Evolutionary conservation across 2,329 filamentous ascomycete genomes (phyloP), one percentile per base, ranked within the genome.

Genomic region (Didymella pinodella): DNA sequence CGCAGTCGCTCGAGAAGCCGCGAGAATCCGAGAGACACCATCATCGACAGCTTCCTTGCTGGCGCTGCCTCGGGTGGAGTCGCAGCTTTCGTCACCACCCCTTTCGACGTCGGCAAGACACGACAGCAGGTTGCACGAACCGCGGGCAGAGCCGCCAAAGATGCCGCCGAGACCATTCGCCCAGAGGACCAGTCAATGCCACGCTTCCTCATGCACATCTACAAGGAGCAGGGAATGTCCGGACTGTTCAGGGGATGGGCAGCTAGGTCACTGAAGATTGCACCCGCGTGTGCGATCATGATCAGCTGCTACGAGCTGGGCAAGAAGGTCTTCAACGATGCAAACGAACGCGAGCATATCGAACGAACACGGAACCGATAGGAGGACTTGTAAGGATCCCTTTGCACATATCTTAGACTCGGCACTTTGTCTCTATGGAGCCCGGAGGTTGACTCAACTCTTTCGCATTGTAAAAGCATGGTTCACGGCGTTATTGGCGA

Each of bases 271-370:
- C 82, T 98, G 61, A 98, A 98, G 76, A 93, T 99, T 5, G 94
- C 95, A 1, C 95, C 95, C 1, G 92, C 94, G 0, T 99, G 95
- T 78, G 95, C 95, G 28, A 98, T 99, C 75, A 99, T 99, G 95
- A 98, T 99, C 74, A 96, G 92, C 75, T 97, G 90, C 74, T 99
- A 98, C 77, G 95, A 99, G 78, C 86, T 98, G 36, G 93, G 95
- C 49, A 99, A 99, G 83, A 89, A 91, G 76, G 88, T 90, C 75
- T 96, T 96, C 32, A 84, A 87, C 53, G 84, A 86, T 11, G 86
- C 92, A 48, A 97, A 98, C 65, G 84, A 88, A 67, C 81, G 80
- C 66, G 79, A 78, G 53, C 65, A 70, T 31, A 52, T 62, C 57
- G 61, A 65, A 32, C 50, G 63, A 34, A 54, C 65, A 18, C 65